phyloP scores from a whole-genome alignment of 2,329 filamentous ascomycete species.

The Penicillium crustosum region DNA sequence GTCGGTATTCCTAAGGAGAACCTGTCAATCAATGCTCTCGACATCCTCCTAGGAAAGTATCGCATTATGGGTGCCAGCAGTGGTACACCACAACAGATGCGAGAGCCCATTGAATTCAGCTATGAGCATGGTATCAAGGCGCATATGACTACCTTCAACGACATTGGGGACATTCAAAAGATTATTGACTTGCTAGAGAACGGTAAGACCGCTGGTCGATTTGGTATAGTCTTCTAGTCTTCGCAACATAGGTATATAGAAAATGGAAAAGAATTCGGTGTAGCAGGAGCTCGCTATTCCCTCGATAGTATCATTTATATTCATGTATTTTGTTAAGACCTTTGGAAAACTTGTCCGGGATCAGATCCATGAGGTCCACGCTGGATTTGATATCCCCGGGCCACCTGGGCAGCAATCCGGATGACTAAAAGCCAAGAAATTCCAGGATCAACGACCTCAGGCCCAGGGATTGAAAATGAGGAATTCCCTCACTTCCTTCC shows the following conservation, averaged over 20 bases:
- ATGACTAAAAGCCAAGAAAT: slow-evolving; percentile 11
- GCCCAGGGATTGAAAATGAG: not conserved
- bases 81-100: not conserved
- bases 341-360: not conserved
- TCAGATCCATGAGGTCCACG: not conserved
- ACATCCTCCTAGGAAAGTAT: not conserved
- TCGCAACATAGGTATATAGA: too few relatives aligned
- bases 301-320: not conserved
- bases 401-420: not conserved
- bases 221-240: not conserved
- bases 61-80: not conserved
- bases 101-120: slow-evolving; percentile 1
- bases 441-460: not conserved
- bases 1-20: not conserved
- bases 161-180: not conserved
- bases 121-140: slow-evolving; percentile 4
- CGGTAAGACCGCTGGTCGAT: not conserved
- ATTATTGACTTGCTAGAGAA: not conserved
- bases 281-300: not conserved
- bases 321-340: not conserved
- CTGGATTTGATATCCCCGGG: not conserved
- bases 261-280: too few relatives aligned
- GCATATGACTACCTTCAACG: slow-evolving; percentile 1
- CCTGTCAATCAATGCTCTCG: not conserved
- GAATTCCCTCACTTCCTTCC: not conserved